Conservation (phyloP, 1,139 yeast species). For the Geotrichum aggregatum region DNA sequence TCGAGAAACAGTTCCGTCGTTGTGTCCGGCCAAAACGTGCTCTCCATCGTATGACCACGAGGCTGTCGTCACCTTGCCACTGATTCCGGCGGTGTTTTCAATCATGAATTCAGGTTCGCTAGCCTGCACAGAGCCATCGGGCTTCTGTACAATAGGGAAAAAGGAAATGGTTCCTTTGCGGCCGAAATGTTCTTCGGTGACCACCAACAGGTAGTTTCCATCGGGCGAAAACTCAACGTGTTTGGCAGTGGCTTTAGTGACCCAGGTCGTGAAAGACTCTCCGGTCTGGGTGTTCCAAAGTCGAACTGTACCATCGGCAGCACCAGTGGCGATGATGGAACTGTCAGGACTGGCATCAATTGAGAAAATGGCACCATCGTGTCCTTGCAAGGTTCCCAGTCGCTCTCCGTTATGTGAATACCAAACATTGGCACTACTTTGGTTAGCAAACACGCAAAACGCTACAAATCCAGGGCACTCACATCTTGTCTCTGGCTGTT, state of each 20-base stretch:
- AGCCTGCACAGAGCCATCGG: slow-evolving; percentile 37
- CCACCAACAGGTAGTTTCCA: slow-evolving; percentile 63
- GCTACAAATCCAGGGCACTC: slow-evolving; percentile 23
- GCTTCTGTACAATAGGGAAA: slow-evolving; percentile 54
- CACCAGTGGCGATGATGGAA: slow-evolving; percentile 72
- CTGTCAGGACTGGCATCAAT: slow-evolving; percentile 71
- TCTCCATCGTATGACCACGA: slow-evolving; percentile 79
- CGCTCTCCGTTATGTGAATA: slow-evolving; percentile 94
- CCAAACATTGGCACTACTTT: slow-evolving; percentile 55
- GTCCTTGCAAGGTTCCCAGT: slow-evolving; percentile 86
- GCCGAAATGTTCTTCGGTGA: slow-evolving; percentile 93
- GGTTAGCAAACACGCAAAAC: neutral
- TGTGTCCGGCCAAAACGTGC: slow-evolving; percentile 80
- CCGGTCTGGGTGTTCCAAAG: slow-evolving; percentile 86
- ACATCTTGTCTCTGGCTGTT: slow-evolving; percentile 79
- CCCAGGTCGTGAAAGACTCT: slow-evolving; percentile 68
- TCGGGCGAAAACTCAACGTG: slow-evolving; percentile 83
- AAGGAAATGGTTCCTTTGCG: slow-evolving; percentile 72
- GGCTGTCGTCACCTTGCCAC: slow-evolving; percentile 73
- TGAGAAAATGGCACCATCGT: slow-evolving; percentile 93
- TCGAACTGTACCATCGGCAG: slow-evolving; percentile 83
- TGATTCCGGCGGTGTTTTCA: slow-evolving; percentile 45
- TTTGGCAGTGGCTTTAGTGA: slow-evolving; percentile 79
- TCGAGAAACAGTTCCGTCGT: slow-evolving; percentile 78
- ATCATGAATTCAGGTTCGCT: slow-evolving; percentile 59